A percentile compares a stretch with the other conserved stretches of the same genome.
These are phyloP conservation scores for Sporothrix mexicana DNA, from an alignment of 2,329 filamentous ascomycete species.

Conservation along the genomic window DNA sequence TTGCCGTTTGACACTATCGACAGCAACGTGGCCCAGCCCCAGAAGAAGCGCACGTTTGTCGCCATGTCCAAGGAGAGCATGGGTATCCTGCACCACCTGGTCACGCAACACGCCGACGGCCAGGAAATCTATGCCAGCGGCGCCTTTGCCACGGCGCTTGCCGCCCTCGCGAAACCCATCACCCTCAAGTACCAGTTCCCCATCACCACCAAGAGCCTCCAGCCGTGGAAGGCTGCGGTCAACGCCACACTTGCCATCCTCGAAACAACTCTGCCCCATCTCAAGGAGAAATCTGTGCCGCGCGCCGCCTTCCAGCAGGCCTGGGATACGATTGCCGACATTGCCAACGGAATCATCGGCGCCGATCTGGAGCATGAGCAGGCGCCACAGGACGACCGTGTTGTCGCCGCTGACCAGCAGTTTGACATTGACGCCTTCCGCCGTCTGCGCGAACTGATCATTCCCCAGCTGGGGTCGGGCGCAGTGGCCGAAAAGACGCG, in stretches of 20 bases:
- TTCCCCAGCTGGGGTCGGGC: constrained; percentile 71
- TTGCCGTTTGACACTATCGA: constrained; percentile 65
- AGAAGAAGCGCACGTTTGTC: constrained; percentile 76
- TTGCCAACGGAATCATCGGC: constrained; percentile 71
- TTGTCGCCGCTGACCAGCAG: constrained; percentile 69
- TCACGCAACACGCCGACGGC: constrained; percentile 64
- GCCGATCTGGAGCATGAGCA: constrained; percentile 62
- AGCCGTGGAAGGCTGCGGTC: constrained; percentile 83
- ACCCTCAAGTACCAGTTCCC: constrained; percentile 80
- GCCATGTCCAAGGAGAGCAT: constrained; percentile 87
- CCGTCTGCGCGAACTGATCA: constrained; percentile 72
- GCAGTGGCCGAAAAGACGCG: constrained; percentile 70
- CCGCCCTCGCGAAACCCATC: constrained; percentile 72
- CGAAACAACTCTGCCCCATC: constrained; percentile 65
- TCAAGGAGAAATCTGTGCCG: constrained; percentile 57
- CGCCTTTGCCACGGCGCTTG: constrained; percentile 68
- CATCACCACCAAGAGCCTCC: constrained; percentile 70
- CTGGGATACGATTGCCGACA: constrained; percentile 72
- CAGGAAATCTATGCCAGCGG: constrained; percentile 72
- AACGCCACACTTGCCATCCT: constrained; percentile 72
- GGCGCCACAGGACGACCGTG: constrained; percentile 46
- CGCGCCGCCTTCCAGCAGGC: constrained; percentile 59
- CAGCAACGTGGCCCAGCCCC: constrained; percentile 32
- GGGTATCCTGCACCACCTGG: constrained; percentile 66
- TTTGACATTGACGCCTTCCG: constrained; percentile 82